Conservation (phyloP, 768 basidiomycete genomes). For the Candolleomyces eurysporus region DNA sequence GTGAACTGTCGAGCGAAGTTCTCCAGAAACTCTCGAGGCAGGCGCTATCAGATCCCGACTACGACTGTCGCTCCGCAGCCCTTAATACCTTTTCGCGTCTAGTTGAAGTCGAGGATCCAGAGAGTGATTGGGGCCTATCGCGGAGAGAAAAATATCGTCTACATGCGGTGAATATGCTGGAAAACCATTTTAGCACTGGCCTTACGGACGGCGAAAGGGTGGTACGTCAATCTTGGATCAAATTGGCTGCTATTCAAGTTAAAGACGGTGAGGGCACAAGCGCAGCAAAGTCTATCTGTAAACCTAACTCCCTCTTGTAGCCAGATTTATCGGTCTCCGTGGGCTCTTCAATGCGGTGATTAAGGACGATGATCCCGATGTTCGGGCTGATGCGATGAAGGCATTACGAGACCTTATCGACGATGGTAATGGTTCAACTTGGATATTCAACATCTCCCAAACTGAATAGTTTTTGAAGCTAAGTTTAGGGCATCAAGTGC, state of each 20-base stretch:
- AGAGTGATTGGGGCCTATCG: neutral
- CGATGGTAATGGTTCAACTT: neutral
- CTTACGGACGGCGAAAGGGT: neutral
- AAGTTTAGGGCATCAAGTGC: neutral
- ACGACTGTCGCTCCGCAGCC: neutral
- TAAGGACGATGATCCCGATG: neutral
- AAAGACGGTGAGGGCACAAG: neutral
- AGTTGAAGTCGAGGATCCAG: neutral
- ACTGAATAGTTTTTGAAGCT: neutral
- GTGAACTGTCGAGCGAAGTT: neutral
- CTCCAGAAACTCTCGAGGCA: neutral
- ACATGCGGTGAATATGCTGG: neutral
- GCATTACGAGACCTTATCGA: neutral
- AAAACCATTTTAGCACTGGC: neutral
- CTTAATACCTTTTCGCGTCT: neutral
- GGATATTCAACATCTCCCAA: neutral
- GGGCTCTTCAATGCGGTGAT: neutral
- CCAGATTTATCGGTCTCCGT: neutral
- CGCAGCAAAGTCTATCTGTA: neutral
- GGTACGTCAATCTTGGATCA: neutral
- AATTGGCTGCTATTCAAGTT: neutral
- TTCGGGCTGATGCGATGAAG: neutral
- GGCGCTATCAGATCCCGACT: neutral
- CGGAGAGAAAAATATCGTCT: no score
- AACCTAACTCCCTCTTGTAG: neutral